Evolutionary conservation across 352 stramenopile species (phyloP).

Genomic region (Peronosclerospora sorghi): DNA sequence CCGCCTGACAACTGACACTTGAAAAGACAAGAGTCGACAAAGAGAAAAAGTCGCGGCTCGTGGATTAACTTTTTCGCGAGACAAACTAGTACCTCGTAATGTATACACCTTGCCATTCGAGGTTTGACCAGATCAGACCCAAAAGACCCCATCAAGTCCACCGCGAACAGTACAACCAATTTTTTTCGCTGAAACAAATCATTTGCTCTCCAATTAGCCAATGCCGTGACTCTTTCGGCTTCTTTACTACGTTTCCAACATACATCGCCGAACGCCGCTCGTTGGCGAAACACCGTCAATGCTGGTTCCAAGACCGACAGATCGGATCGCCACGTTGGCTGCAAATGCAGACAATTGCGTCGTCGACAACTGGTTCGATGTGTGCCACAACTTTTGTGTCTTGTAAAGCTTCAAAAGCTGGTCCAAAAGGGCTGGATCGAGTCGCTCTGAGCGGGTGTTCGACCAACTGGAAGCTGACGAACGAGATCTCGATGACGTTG

Average conservation of each 20-base stretch:
- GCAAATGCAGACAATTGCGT: slow-evolving; percentile 39
- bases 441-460: slow-evolving; percentile 42
- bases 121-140: slow-evolving; percentile 38
- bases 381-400: slow-evolving; percentile 7
- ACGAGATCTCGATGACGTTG: slow-evolving; percentile 46
- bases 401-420: slow-evolving; percentile 40
- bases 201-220: slow-evolving; percentile 55
- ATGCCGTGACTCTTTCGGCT: slow-evolving; percentile 53
- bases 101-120: slow-evolving; percentile 36
- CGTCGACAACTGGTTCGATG: slow-evolving; percentile 18
- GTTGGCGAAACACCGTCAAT: slow-evolving; percentile 29
- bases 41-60: no score
- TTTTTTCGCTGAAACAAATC: slow-evolving; percentile 44
- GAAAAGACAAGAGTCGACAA: no score
- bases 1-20: slow-evolving; percentile 44
- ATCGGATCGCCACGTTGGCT: slow-evolving; percentile 28
- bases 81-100: slow-evolving; percentile 32
- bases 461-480: slow-evolving; percentile 38
- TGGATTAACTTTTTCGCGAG: no score
- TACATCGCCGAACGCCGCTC: slow-evolving; percentile 21
- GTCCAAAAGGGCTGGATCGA: slow-evolving; percentile 51
- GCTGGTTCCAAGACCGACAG: slow-evolving; percentile 28
- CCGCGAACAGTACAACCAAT: slow-evolving; percentile 40
- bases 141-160: slow-evolving; percentile 52
- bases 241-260: slow-evolving; percentile 55